These are phyloP conservation scores for Pyrus hybrid DNA, from an alignment of 331 rosid species.

Conservation along the genomic window DNA sequence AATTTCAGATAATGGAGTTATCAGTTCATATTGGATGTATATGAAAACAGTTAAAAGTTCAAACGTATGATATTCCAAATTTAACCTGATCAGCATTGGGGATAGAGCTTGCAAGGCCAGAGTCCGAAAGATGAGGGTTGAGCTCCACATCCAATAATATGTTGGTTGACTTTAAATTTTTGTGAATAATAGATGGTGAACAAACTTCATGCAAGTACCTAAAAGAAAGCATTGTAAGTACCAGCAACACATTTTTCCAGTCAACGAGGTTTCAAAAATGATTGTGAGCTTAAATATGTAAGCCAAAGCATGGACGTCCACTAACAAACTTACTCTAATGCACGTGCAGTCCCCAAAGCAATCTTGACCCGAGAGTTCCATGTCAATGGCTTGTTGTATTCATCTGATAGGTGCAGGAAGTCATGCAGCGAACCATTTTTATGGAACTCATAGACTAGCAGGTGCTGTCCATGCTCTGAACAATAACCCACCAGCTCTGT, in stretches of 20 bases:
- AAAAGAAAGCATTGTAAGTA: slow-evolving; percentile 17
- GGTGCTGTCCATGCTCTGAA: slow-evolving; percentile 90
- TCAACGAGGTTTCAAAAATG: background rate
- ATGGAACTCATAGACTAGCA: slow-evolving; percentile 75
- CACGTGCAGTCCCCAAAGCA: slow-evolving; percentile 91
- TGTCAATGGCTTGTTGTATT: slow-evolving; percentile 63
- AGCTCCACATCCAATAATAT: slow-evolving; percentile 81
- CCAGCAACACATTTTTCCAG: background rate
- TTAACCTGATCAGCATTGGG: slow-evolving; percentile 64
- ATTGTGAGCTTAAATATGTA: background rate
- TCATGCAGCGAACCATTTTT: slow-evolving; percentile 75
- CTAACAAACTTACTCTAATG: slow-evolving; percentile 71
- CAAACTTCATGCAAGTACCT: slow-evolving; percentile 98
- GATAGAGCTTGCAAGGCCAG: slow-evolving; percentile 72
- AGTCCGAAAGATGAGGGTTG: slow-evolving; percentile 92
- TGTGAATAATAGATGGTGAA: slow-evolving; percentile 87
- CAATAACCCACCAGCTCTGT: slow-evolving; percentile 89
- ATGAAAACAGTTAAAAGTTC: background rate
- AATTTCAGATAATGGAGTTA: background rate
- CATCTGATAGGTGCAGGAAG: slow-evolving; percentile 76
- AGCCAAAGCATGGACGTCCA: background rate
- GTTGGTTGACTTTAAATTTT: slow-evolving; percentile 78
- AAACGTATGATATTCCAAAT: background rate
- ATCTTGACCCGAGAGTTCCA: slow-evolving; percentile 91
- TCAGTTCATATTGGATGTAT: background rate